Evolutionary conservation across 108 stramenopile genomes (phyloP).

Genomic region (Schizochytrium sp.): DNA sequence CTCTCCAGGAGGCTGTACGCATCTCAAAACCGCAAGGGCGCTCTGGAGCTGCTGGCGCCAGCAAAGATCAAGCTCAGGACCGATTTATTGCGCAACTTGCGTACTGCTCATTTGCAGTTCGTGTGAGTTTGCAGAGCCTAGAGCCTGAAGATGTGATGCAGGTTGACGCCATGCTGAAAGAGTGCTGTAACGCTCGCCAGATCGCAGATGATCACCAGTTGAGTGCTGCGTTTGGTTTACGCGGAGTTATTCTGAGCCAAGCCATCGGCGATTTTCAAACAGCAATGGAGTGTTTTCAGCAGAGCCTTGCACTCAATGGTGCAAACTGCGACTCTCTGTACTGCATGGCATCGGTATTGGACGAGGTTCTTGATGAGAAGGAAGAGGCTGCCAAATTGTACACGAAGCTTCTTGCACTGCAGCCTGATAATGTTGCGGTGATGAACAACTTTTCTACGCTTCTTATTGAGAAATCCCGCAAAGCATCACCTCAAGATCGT

Average conservation of each 20-base stretch:
- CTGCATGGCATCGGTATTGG: neutral
- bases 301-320: constrained; percentile 31
- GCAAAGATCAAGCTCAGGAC: neutral
- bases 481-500: neutral
- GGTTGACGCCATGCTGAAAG: neutral
- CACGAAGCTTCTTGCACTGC: neutral
- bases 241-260: neutral
- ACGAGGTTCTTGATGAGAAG: constrained; percentile 1
- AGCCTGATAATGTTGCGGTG: constrained; percentile 2
- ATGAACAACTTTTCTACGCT: constrained; percentile 54
- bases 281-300: neutral
- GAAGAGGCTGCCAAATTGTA: constrained; percentile 11
- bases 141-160: neutral
- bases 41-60: neutral
- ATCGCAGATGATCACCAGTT: neutral
- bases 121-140: neutral
- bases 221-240: neutral
- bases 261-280: constrained; percentile 12
- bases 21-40: too few relatives aligned
- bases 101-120: neutral
- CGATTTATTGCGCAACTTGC: neutral
- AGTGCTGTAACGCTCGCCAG: neutral
- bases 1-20: too few relatives aligned
- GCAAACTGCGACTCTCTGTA: neutral
- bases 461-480: constrained; percentile 14